A percentile compares a stretch with the other conserved stretches of the same genome.
Evolutionary conservation across 352 stramenopile species (phyloP).

Genomic region (Globisporangium middletonii): DNA sequence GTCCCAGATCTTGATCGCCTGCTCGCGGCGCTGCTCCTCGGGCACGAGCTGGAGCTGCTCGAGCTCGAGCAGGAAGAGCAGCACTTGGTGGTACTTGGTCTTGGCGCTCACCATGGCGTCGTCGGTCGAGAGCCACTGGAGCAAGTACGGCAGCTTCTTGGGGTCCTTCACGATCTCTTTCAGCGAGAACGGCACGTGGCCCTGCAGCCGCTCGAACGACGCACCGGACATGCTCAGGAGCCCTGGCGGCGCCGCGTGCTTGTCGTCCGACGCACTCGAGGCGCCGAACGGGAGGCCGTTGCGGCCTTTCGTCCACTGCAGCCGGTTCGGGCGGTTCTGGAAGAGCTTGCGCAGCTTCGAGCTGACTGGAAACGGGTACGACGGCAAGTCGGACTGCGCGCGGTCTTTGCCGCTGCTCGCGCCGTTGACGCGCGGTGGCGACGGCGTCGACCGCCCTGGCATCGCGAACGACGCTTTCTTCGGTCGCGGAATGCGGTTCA

Average conservation of each 20-base stretch:
- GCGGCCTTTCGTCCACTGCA: slow-evolving; percentile 45
- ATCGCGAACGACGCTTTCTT: slow-evolving; percentile 27
- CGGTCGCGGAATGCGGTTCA: slow-evolving; percentile 11
- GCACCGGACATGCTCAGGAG: slow-evolving; percentile 39
- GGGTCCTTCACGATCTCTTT: slow-evolving; percentile 84
- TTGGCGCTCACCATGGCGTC: slow-evolving; percentile 22
- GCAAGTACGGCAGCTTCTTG: slow-evolving; percentile 78
- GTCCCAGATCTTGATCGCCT: slow-evolving; percentile 79
- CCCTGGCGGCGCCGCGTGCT: background rate
- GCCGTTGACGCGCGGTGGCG: background rate
- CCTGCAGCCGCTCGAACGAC: slow-evolving; percentile 71
- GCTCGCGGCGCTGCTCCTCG: slow-evolving; percentile 54
- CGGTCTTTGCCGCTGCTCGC: background rate
- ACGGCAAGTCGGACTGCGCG: slow-evolving; percentile 13
- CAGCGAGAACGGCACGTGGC: slow-evolving; percentile 75
- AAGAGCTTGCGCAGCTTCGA: slow-evolving; percentile 75
- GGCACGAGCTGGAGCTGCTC: slow-evolving; percentile 73
- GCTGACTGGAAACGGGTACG: slow-evolving; percentile 63
- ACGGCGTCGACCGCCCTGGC: slow-evolving; percentile 1
- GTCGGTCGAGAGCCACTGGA: slow-evolving; percentile 69
- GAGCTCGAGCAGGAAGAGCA: slow-evolving; percentile 81
- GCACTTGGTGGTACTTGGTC: slow-evolving; percentile 74
- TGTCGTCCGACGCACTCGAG: slow-evolving; percentile 1
- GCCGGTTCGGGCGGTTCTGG: slow-evolving; percentile 33
- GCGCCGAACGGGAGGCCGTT: slow-evolving; percentile 1